Evolutionary conservation across 2,329 filamentous ascomycete species (phyloP).

Genomic region (Colletotrichum sp.): DNA sequence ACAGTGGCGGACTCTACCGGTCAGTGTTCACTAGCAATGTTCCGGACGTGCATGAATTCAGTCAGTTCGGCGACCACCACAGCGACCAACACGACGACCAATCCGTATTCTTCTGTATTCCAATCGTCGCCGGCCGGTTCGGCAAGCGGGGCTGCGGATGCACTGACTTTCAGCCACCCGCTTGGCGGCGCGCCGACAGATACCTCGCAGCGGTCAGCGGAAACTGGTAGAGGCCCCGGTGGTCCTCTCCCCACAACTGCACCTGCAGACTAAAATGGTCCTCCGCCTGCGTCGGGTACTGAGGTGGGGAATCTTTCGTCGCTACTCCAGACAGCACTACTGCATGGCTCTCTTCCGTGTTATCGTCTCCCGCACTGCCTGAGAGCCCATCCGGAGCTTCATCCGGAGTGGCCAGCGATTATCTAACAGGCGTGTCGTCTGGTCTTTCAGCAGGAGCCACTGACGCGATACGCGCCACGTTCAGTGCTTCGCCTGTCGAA

Average conservation of each 20-base stretch:
- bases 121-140: not conserved
- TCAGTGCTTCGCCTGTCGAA: not conserved
- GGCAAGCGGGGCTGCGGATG: not conserved
- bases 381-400: not conserved
- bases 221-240: not conserved
- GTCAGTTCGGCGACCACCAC: not conserved
- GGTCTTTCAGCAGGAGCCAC: not conserved
- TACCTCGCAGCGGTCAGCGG: not conserved
- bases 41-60: not conserved
- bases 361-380: not conserved
- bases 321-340: not conserved
- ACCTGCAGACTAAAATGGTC: not conserved
- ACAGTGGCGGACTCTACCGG: not conserved
- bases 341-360: not conserved
- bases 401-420: not conserved
- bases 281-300: not conserved
- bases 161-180: not conserved
- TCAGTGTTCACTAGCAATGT: not conserved
- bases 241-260: not conserved
- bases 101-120: not conserved
- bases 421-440: not conserved
- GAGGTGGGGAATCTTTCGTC: not conserved
- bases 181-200: not conserved
- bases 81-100: not conserved
- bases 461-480: not conserved